These are phyloP conservation scores for Lathyrus tuberosus DNA, from an alignment of 306 rosid species.

Conservation along the genomic window DNA sequence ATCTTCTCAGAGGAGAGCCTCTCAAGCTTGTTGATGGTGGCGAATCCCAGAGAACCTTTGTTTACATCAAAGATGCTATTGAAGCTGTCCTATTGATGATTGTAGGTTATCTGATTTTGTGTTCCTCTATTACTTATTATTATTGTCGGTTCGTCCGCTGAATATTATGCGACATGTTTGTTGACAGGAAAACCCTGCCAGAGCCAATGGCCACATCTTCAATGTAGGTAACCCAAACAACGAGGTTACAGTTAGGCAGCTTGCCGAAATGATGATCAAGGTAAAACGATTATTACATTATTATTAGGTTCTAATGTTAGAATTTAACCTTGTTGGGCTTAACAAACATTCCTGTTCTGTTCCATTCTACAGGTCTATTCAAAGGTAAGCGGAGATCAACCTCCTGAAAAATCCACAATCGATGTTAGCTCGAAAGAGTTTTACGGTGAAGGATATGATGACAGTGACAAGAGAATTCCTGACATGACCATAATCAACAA, in stretches of 20 bases:
- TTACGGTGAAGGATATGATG: conserved; percentile 93
- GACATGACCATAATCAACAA: conserved; percentile 93
- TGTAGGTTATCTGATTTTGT: conserved; percentile 53
- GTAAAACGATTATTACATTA: conserved; percentile 42
- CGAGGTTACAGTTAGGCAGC: conserved; percentile 96
- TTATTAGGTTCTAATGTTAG: not conserved
- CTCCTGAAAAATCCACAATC: conserved; percentile 64
- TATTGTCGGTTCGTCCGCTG: conserved; percentile 12
- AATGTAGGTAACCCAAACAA: conserved; percentile 97
- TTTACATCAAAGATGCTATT: conserved; percentile 96
- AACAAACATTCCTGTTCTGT: conserved; percentile 14
- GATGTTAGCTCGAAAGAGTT: conserved; percentile 93
- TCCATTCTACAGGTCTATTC: conserved; percentile 69
- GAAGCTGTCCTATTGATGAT: conserved; percentile 96
- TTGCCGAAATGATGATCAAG: conserved; percentile 97
- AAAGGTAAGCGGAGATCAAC: conserved; percentile 76
- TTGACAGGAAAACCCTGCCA: conserved; percentile 87
- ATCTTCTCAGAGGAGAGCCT: conserved; percentile 91
- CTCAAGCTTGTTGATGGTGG: conserved; percentile 99
- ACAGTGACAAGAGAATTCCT: conserved; percentile 96
- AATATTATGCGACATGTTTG: conserved; percentile 28
- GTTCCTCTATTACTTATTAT: not conserved
- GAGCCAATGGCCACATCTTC: conserved; percentile 91
- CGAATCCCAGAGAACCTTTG: conserved; percentile 90
- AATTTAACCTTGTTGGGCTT: conserved; percentile 14